phyloP scores from a whole-genome alignment of 331 rosid species.

The Quercus lobata region DNA sequence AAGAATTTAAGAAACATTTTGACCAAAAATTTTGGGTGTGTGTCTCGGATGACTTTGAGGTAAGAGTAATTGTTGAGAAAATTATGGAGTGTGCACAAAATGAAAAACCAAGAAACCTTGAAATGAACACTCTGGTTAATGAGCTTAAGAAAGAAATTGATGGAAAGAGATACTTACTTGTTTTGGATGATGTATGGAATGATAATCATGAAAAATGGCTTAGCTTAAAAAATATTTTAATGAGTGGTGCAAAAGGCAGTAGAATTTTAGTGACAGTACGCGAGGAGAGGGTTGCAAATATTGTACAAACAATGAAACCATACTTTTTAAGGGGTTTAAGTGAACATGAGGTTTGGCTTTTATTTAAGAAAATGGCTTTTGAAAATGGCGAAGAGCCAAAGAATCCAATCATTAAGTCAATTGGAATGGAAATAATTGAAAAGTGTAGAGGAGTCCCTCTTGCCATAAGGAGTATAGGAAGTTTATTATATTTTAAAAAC shows the following conservation, averaged over 20 bases:
- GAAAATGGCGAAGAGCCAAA: background rate
- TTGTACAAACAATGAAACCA: background rate
- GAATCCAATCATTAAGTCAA: background rate
- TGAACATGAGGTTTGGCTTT: background rate
- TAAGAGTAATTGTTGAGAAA: background rate
- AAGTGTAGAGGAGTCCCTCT: conserved; percentile 7
- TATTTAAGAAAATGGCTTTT: conserved; percentile 11
- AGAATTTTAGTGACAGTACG: conserved; percentile 5
- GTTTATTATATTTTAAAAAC: rapidly evolving
- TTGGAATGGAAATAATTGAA: background rate
- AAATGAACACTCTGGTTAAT: background rate
- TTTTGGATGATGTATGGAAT: conserved; percentile 22
- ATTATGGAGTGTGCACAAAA: background rate
- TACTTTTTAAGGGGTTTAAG: background rate
- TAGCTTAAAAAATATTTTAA: background rate
- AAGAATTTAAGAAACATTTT: background rate
- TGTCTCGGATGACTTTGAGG: background rate
- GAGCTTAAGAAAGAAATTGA: background rate
- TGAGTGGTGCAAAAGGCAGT: background rate
- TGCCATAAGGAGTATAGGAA: background rate
- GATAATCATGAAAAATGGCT: conserved; percentile 1
- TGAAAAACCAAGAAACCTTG: background rate
- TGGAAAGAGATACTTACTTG: background rate
- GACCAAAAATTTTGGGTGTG: conserved; percentile 16
- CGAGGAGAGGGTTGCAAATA: background rate